Evolutionary conservation across 768 basidiomycete species (phyloP).

Genomic region (Tulasnella sp.): DNA sequence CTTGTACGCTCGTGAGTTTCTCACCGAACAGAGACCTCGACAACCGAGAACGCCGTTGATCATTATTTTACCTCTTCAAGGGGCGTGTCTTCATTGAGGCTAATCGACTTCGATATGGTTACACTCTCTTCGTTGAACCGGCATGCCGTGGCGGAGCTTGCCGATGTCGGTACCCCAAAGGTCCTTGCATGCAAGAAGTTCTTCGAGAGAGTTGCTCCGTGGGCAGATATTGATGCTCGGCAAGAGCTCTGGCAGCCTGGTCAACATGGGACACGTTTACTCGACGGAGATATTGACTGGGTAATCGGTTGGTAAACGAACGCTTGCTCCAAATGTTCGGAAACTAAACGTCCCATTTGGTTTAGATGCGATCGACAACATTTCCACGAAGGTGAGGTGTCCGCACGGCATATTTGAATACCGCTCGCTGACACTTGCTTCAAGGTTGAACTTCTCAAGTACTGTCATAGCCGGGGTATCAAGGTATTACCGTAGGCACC

Average conservation of each 20-base stretch:
- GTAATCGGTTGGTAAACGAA: slow-evolving; percentile 55
- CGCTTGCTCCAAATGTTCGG: background rate
- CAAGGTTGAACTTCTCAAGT: slow-evolving; percentile 73
- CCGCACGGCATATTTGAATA: background rate
- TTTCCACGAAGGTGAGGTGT: slow-evolving; percentile 58
- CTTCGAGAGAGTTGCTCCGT: slow-evolving; percentile 64
- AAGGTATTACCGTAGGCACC: slow-evolving; percentile 39
- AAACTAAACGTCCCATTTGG: background rate
- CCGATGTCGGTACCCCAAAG: slow-evolving; percentile 90
- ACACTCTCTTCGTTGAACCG: slow-evolving; percentile 90
- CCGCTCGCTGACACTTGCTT: background rate
- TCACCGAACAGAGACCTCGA: background rate
- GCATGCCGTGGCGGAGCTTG: slow-evolving; percentile 79
- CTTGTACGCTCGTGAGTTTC: slow-evolving; percentile 69
- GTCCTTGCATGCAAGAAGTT: slow-evolving; percentile 59
- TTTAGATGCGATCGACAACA: slow-evolving; percentile 92
- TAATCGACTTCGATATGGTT: slow-evolving; percentile 95
- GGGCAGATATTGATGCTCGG: slow-evolving; percentile 75
- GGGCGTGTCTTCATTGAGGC: slow-evolving; percentile 61
- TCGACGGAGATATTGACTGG: slow-evolving; percentile 78
- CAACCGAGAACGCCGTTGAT: background rate
- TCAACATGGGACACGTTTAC: slow-evolving; percentile 51
- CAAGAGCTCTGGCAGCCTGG: slow-evolving; percentile 75
- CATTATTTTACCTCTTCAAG: slow-evolving; percentile 27
- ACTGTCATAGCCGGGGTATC: slow-evolving; percentile 69